Base-by-base conservation (phyloP, 148 eudicot genomes). In the Spergularia bocconei region DNA sequence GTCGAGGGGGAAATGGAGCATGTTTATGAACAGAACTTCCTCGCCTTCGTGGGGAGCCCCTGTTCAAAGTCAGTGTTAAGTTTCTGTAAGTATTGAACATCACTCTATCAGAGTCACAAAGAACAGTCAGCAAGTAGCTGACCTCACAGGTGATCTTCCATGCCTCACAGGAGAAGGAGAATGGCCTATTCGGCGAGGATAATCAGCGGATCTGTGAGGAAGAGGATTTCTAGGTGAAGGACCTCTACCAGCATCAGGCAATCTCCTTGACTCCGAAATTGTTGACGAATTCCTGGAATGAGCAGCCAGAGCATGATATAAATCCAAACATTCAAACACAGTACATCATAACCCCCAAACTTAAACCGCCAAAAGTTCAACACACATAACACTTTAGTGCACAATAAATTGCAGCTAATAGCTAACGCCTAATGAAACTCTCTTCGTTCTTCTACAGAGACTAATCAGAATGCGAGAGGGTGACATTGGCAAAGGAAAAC, bases 1-100 rank as follows among this genome's bases (percentile, higher is more conserved):
- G 92, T 67, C 98, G 91, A 55, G 88, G 84, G 64, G 88, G 91
- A 47, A 76, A 81, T 39, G 98, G 97, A 54, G 97, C 88, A 50
- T 97, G 88, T 65, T 96, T 88, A 23, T 96, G 91, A 63, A 84
- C 64, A 25, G 97, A 93, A 86, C 98, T 91, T 52, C 95, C 97
- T 82, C 94, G 97, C 75, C 95, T 88, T 68, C 93, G 79, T 56
- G 98, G 98, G 76, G 98, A 88, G 33, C 72, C 86, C 91, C 98
- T 94, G 76, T 63, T 29, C 68, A 77, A 50, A 72, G n/a, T 10
- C 9, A 69, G 36, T 39, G 55, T 4, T 76, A 36, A 80, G 72
- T 63, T 4, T 20, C 67, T 21, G 11, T n/a, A 68, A 48, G 23
- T 66, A 62, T 48, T 38, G 53, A 56, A 69, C 56, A 55, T 47